Percentiles rank a stretch among this genome's conserved stretches.
Evolutionary conservation across 2,329 filamentous ascomycete species (phyloP).

Genomic region (Chaetomium sp.): DNA sequence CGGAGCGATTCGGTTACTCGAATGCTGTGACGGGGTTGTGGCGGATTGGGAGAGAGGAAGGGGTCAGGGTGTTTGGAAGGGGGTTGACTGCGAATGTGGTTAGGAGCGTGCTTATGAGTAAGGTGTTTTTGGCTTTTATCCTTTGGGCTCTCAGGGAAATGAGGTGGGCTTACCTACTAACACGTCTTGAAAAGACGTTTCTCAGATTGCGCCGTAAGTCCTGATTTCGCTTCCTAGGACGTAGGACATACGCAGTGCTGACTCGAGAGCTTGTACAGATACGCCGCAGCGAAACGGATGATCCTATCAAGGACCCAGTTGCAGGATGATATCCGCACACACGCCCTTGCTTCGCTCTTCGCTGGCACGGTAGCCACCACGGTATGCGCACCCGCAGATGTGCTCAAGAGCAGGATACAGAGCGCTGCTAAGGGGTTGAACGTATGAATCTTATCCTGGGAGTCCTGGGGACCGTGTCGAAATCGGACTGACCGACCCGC

Average conservation of each 20-base stretch:
- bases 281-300: constrained; percentile 17
- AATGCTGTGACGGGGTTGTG: constrained; percentile 16
- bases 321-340: constrained; percentile 20
- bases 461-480: not conserved
- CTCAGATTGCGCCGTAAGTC: constrained; percentile 7
- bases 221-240: too few species aligned
- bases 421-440: constrained; percentile 17
- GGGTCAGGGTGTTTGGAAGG: constrained; percentile 17
- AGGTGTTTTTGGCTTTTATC: not conserved
- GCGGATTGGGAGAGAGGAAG: constrained; percentile 19
- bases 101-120: constrained; percentile 22
- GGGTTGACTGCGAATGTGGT: constrained; percentile 20
- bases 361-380: constrained; percentile 19
- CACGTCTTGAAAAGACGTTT: not conserved
- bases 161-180: not conserved
- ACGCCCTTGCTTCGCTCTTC: constrained; percentile 16
- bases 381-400: constrained; percentile 19
- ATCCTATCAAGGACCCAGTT: constrained; percentile 13
- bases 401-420: constrained; percentile 19
- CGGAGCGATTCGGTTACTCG: constrained; percentile 12
- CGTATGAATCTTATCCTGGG: not conserved
- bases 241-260: too few species aligned
- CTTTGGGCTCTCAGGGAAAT: too few species aligned
- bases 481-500: not conserved
- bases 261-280: constrained; percentile 1